Conservation (phyloP, 192 early-diverging fungal species). For the Backusella mclennaniae region DNA sequence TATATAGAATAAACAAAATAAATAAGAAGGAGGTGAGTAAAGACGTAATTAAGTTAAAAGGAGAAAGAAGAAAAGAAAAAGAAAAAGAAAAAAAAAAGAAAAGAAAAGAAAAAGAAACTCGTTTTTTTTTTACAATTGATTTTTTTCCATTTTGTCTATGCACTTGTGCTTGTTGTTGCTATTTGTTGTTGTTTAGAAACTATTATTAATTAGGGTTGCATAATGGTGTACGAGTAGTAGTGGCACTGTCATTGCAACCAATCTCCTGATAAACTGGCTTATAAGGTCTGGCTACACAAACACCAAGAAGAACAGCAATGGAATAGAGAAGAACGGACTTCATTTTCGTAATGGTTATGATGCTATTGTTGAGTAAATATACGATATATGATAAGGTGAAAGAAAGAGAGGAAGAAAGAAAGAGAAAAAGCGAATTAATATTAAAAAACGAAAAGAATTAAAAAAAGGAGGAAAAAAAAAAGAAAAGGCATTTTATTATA, state of each 20-base stretch:
- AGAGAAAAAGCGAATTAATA: not conserved
- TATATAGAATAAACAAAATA: not conserved
- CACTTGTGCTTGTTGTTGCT: not conserved
- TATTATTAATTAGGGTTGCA: not conserved
- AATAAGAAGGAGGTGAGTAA: not conserved
- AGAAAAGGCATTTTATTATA: not conserved
- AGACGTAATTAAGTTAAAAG: not conserved
- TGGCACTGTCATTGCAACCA: not conserved
- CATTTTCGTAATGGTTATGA: not conserved
- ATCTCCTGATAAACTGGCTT: not conserved
- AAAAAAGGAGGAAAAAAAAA: not conserved
- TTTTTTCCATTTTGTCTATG: not conserved
- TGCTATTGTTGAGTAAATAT: not conserved
- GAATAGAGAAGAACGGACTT: not conserved
- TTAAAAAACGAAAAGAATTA: not conserved
- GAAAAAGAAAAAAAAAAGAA: no score
- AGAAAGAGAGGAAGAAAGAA: not conserved
- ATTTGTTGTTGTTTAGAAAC: not conserved
- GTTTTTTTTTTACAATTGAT: not conserved
- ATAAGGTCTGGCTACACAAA: not conserved
- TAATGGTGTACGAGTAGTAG: conserved; percentile 9
- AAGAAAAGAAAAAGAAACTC: not conserved
- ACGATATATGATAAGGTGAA: not conserved
- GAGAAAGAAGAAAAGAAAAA: not conserved
- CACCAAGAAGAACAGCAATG: not conserved